Conservation (phyloP, 768 basidiomycete species). For the Leccinum truebloodii region DNA sequence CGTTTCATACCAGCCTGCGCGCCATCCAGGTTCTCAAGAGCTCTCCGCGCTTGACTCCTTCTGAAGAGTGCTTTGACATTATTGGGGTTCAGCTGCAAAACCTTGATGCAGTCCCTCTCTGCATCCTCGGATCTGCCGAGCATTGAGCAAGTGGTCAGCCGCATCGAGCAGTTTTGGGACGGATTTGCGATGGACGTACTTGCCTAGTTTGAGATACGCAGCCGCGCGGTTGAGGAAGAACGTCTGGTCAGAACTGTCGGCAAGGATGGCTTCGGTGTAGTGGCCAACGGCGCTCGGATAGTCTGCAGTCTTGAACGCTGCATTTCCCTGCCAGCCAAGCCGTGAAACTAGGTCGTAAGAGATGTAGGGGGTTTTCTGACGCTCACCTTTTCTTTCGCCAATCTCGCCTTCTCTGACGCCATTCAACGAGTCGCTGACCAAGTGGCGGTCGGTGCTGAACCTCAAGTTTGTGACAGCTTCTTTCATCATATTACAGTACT, state of each 20-base stretch:
- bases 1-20: no score
- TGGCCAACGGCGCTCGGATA: slow-evolving; percentile 81
- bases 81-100: slow-evolving; percentile 50
- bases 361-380: neutral
- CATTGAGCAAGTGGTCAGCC: slow-evolving; percentile 8
- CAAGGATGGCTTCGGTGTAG: slow-evolving; percentile 79
- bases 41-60: slow-evolving; percentile 69
- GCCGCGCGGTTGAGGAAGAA: slow-evolving; percentile 87
- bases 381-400: slow-evolving; percentile 36
- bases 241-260: slow-evolving; percentile 70
- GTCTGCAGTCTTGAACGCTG: slow-evolving; percentile 79
- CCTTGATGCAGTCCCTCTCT: slow-evolving; percentile 75
- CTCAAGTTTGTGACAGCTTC: neutral
- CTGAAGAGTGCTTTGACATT: slow-evolving; percentile 84
- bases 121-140: slow-evolving; percentile 69
- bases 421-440: slow-evolving; percentile 17
- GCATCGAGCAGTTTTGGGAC: neutral
- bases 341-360: neutral
- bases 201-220: slow-evolving; percentile 91
- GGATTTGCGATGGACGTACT: slow-evolving; percentile 57
- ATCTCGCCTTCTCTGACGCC: slow-evolving; percentile 36
- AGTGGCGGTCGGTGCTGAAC: slow-evolving; percentile 10
- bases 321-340: slow-evolving; percentile 65
- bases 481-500: neutral
- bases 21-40: slow-evolving; percentile 51